A percentile compares a stretch with the other conserved stretches of the same genome.
These are phyloP conservation scores for Phyllosticta citrichinensis DNA, from an alignment of 2,329 filamentous ascomycete species.

Conservation along the genomic window DNA sequence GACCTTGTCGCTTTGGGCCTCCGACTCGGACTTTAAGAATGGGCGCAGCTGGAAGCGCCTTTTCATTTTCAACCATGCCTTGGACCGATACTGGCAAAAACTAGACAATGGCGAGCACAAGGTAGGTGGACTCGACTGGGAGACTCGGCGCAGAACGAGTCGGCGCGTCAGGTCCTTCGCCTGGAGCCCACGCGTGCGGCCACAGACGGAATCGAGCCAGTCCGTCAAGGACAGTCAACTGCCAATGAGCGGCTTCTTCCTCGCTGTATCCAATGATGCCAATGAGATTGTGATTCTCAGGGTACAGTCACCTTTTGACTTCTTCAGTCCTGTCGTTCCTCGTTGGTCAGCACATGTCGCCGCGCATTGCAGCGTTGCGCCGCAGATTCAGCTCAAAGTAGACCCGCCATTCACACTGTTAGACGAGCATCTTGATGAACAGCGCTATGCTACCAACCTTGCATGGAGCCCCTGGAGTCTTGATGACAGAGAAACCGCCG, in stretches of 20 bases:
- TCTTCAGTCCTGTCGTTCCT: conserved; percentile 11
- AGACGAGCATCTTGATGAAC: conserved; percentile 22
- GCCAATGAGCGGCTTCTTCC: conserved; percentile 13
- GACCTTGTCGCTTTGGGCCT: conserved; percentile 47
- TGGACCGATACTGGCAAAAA: conserved; percentile 30
- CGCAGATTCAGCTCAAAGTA: background rate
- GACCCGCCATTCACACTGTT: conserved; percentile 13
- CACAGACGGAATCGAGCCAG: conserved; percentile 9
- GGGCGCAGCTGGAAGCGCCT: conserved; percentile 42
- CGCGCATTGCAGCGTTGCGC: conserved; percentile 14
- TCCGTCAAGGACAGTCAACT: conserved; percentile 18
- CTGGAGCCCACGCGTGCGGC: conserved; percentile 27
- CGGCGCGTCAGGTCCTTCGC: conserved; percentile 32
- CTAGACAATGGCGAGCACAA: conserved; percentile 10
- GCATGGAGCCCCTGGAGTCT: conserved; percentile 32
- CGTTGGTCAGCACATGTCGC: conserved; percentile 23
- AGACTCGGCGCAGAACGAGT: conserved; percentile 28
- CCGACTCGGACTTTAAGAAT: conserved; percentile 31
- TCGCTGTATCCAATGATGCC: conserved; percentile 33
- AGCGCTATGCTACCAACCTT: conserved; percentile 25
- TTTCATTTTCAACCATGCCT: conserved; percentile 41
- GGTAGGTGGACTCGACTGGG: conserved; percentile 10
- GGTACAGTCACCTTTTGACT: conserved; percentile 29
- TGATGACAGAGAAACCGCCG: conserved; percentile 12
- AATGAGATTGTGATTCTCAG: conserved; percentile 30